Conservation (phyloP, 495 filamentous ascomycete species). For the Trichoderma gamsii region DNA sequence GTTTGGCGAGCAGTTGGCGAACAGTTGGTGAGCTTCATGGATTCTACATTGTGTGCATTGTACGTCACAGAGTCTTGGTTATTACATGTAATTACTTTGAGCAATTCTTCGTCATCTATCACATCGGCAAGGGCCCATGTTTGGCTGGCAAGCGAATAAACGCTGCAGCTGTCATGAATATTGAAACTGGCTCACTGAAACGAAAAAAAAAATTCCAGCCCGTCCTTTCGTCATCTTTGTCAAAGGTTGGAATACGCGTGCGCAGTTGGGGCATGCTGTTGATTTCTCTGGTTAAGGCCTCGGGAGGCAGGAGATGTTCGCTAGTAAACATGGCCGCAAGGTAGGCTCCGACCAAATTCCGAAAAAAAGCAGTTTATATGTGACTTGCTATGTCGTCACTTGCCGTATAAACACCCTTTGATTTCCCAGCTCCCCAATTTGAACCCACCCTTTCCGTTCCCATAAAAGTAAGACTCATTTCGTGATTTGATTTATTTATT, state of each 20-base stretch:
- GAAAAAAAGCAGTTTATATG: slow-evolving; percentile 2
- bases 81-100: neutral
- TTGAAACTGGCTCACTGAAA: neutral
- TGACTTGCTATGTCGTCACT: slow-evolving; percentile 14
- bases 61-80: neutral
- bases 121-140: neutral
- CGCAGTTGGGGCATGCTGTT: slow-evolving; percentile 4
- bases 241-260: neutral
- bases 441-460: neutral
- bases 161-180: neutral
- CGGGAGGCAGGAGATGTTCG: neutral
- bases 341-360: slow-evolving; percentile 10
- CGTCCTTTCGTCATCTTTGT: neutral
- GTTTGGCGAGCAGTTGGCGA: neutral
- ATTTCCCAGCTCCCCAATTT: slow-evolving; percentile 10
- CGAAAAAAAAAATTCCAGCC: neutral
- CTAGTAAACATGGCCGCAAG: slow-evolving; percentile 8
- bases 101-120: neutral
- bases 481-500: neutral
- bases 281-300: slow-evolving; percentile 6
- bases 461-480: neutral
- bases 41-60: neutral
- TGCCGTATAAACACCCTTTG: slow-evolving; percentile 10
- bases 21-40: neutral
- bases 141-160: neutral